A percentile compares a stretch with the other conserved stretches of the same genome.
Conservation (phyloP, 2,329 filamentous ascomycete genomes). For the Alternaria infectoria region DNA sequence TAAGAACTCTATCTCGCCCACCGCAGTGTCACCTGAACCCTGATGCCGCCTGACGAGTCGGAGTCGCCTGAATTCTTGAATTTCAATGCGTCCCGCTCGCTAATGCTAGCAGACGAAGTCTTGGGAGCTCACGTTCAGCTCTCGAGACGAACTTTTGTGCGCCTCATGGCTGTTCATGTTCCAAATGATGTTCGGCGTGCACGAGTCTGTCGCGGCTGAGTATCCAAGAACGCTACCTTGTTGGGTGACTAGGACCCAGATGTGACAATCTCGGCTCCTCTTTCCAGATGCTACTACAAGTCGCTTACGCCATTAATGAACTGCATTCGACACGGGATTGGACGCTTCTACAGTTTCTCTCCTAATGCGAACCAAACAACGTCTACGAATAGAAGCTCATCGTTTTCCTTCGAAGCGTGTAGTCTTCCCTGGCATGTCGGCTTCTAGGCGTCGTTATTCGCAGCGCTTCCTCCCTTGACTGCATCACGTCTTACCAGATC, state of each 20-base stretch:
- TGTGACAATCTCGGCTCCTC: not conserved
- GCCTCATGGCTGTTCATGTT: not conserved
- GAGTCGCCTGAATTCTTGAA: conserved; percentile 2
- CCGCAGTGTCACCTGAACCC: conserved; percentile 24
- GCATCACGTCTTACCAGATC: conserved; percentile 1
- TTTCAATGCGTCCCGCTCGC: not conserved
- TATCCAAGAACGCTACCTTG: not conserved
- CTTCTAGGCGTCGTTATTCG: not conserved
- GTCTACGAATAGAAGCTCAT: not conserved
- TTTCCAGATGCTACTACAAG: not conserved
- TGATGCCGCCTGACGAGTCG: conserved; percentile 11
- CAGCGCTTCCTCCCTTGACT: not conserved
- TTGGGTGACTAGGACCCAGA: not conserved
- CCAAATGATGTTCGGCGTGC: not conserved
- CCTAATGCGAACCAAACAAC: not conserved
- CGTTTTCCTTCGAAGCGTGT: not conserved
- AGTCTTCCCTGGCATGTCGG: not conserved
- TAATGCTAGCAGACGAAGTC: not conserved
- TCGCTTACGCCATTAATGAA: not conserved
- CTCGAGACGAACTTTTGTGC: not conserved
- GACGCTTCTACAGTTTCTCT: not conserved
- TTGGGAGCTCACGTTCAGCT: conserved; percentile 4
- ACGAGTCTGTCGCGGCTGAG: not conserved
- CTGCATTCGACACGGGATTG: not conserved
- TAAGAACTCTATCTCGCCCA: conserved; percentile 34